Conservation (phyloP, 805 yeast species). For the Starmerella asiatica region DNA sequence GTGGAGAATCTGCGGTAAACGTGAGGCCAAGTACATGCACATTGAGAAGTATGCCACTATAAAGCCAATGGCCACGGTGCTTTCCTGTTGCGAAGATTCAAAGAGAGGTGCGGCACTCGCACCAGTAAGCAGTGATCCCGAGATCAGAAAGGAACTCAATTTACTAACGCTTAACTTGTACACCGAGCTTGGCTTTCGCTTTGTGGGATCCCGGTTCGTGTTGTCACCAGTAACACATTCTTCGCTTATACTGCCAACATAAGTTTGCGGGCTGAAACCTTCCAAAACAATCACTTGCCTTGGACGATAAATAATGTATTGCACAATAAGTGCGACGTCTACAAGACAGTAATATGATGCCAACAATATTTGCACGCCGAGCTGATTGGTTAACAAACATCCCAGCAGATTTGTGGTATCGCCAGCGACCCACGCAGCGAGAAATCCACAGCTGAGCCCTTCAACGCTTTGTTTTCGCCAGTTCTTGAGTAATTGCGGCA, state of each 20-base stretch:
- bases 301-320: conserved; percentile 49
- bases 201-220: conserved; percentile 2
- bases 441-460: conserved; percentile 49
- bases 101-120: not conserved
- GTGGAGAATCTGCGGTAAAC: conserved; percentile 73
- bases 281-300: not conserved
- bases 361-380: conserved; percentile 64
- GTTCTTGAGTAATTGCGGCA: conserved; percentile 55
- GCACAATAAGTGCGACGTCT: conserved; percentile 54
- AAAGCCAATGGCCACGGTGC: conserved; percentile 29
- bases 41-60: conserved; percentile 71
- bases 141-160: not conserved
- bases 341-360: conserved; percentile 62
- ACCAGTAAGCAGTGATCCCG: not conserved
- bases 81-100: not conserved
- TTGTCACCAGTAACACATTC: conserved; percentile 10
- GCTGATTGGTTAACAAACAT: conserved; percentile 60
- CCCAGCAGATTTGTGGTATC: conserved; percentile 51
- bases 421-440: conserved; percentile 52
- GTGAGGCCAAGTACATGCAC: conserved; percentile 54
- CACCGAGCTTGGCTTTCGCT: not conserved
- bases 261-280: not conserved
- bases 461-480: conserved; percentile 48
- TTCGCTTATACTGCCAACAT: too few species aligned
- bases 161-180: not conserved